Evolutionary conservation across 2,329 filamentous ascomycete genomes (phyloP).

Genomic region (Alternaria alternata): DNA sequence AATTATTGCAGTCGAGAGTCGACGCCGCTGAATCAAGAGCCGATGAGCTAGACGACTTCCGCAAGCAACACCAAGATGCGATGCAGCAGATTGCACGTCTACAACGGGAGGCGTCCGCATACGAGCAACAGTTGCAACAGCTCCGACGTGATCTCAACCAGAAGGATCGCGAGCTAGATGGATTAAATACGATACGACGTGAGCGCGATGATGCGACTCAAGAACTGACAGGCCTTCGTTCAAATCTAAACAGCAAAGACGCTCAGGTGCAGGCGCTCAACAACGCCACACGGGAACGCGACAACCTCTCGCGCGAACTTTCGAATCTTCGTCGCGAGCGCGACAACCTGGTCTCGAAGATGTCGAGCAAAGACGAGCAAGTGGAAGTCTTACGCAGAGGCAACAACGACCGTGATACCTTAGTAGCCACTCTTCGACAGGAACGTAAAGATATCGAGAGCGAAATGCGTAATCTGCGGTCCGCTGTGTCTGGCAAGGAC

Average conservation of each 20-base stretch:
- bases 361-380: constrained; percentile 42
- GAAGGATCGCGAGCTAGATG: constrained; percentile 43
- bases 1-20: constrained; percentile 46
- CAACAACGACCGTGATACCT: constrained; percentile 39
- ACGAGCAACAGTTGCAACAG: constrained; percentile 45
- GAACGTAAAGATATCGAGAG: constrained; percentile 35
- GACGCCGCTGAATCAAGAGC: constrained; percentile 46
- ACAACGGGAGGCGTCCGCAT: constrained; percentile 37
- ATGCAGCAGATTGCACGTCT: constrained; percentile 46
- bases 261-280: constrained; percentile 44
- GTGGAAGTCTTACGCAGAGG: constrained; percentile 40
- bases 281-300: constrained; percentile 39
- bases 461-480: constrained; percentile 36
- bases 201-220: constrained; percentile 47
- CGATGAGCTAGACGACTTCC: constrained; percentile 49
- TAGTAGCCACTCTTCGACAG: constrained; percentile 41
- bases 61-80: constrained; percentile 45
- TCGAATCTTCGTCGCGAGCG: constrained; percentile 43
- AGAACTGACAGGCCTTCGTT: constrained; percentile 41
- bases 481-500: constrained; percentile 41
- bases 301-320: constrained; percentile 39
- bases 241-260: constrained; percentile 40
- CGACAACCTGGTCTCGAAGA: constrained; percentile 35
- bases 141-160: constrained; percentile 38
- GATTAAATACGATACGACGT: constrained; percentile 34